phyloP scores from a whole-genome alignment of 441 rosid genomes.

The Capsella rubella region DNA sequence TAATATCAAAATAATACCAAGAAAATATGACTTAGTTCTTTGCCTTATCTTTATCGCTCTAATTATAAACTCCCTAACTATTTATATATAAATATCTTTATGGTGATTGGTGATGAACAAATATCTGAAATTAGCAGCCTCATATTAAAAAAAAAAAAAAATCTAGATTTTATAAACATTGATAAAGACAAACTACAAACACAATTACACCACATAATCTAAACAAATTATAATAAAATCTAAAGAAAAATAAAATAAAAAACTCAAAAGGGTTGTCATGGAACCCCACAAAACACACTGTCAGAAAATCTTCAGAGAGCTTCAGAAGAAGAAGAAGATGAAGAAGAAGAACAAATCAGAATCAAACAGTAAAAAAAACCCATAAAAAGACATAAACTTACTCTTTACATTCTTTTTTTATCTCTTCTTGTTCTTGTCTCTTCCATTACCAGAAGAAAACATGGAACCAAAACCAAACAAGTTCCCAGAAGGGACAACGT shows the following conservation, averaged over 20 bases:
- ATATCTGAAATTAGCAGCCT: constrained; percentile 32
- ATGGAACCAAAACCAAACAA: constrained; percentile 79
- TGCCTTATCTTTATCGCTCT: not conserved
- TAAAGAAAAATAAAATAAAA: not conserved
- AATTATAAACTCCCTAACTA: not conserved
- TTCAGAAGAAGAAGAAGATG: constrained; percentile 38
- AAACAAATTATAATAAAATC: not conserved
- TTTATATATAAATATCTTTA: not conserved
- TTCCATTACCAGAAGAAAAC: constrained; percentile 64
- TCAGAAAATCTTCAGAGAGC: constrained; percentile 48
- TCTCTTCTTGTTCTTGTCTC: constrained; percentile 78
- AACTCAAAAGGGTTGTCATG: constrained; percentile 25
- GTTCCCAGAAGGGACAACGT: constrained; percentile 78
- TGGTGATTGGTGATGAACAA: constrained; percentile 5
- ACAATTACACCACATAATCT: constrained; percentile 45
- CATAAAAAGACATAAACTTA: not conserved
- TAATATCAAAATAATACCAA: no score
- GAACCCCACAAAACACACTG: constrained; percentile 49
- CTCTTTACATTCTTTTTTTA: constrained; percentile 34
- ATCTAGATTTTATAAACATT: constrained; percentile 30
- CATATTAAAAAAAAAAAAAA: not conserved
- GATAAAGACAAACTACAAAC: constrained; percentile 40
- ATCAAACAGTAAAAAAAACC: constrained; percentile 37
- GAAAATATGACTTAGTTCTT: no score
- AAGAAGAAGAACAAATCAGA: constrained; percentile 14